Percentiles rank a stretch among this genome's conserved stretches.
Evolutionary conservation across 164 flowering plant genomes (phyloP).

Genomic region (Annona squamosa): DNA sequence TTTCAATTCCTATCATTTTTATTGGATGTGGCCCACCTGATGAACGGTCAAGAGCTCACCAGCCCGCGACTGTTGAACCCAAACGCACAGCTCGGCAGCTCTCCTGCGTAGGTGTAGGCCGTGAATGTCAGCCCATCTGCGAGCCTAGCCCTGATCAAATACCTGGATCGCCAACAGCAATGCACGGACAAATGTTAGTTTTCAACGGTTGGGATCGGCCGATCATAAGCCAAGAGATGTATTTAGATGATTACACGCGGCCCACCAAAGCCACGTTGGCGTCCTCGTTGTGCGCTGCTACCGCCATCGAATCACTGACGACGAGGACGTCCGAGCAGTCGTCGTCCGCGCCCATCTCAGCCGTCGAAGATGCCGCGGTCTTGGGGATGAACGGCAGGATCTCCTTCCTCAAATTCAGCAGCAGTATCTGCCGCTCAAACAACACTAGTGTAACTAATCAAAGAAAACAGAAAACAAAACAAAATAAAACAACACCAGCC

Average conservation of each 20-base stretch:
- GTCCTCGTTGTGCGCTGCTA: conserved; percentile 85
- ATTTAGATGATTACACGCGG: conserved; percentile 44
- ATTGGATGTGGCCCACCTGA: not conserved
- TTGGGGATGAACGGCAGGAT: conserved; percentile 61
- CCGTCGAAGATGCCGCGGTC: not conserved
- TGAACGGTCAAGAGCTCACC: conserved; percentile 29
- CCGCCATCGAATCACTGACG: conserved; percentile 52
- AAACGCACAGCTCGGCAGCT: conserved; percentile 88
- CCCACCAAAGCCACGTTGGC: conserved; percentile 68
- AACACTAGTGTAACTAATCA: not conserved
- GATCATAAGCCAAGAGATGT: not conserved
- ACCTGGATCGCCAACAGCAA: conserved; percentile 38
- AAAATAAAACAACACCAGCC: not conserved
- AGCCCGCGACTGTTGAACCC: conserved; percentile 71
- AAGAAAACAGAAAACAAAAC: not conserved
- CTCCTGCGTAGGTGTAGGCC: conserved; percentile 86
- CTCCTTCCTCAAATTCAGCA: conserved; percentile 81
- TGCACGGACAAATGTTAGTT: not conserved
- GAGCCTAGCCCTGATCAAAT: conserved; percentile 49
- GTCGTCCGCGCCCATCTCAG: conserved; percentile 24
- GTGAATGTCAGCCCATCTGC: conserved; percentile 47
- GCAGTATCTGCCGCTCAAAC: conserved; percentile 37
- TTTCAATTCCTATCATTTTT: too few species aligned
- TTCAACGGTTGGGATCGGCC: not conserved
- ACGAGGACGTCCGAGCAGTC: conserved; percentile 79